Base-by-base conservation (phyloP, 306 rosid species). In the Trifolium pratense region DNA sequence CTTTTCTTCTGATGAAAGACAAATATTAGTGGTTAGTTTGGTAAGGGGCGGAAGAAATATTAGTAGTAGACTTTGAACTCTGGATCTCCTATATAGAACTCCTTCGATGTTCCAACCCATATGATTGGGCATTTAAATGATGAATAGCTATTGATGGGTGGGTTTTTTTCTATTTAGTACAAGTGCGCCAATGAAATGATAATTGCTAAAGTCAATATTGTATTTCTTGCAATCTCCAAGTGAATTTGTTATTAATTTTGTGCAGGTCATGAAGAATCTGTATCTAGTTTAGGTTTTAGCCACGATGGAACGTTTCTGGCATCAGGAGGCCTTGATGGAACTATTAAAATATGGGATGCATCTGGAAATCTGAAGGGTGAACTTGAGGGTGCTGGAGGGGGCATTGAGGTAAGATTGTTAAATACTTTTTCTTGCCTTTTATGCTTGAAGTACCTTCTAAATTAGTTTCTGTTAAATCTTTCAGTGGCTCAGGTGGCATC, bases 401-500 rank as follows among this genome's bases (percentile, higher is more conserved):
- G 97, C 21, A 84, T 94, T 70, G 77, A 80, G 73, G 97, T 94
- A 57, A 83, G 81, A 46, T 51, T 59, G 10, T 56, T 31, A 53
- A 70, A 8, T 42, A 16, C 5, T 40, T 21, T 65, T 14, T 81
- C 53, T 66, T 52, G 37, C 15, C 10, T 73, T 9, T 34, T 45
- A 13, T 78, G 15, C 42, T n/a, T 15, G 56, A 18, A 5, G 32
- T 60, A 32, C 52, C 75, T 76, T 8, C 76, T 65, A 13, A 62
- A 53, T 75, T 69, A 40, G 21, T 78, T 84, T 18, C 37, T 16
- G 11, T 79, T 56, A 81, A 73, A 66, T 52, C 74, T 84, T 73
- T 75, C 83, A 94, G 99, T 94, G 99, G 99, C 81, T 94, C 42
- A 81, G 79, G 76, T 94, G 99, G 99, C 95, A 94, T 86, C 97